Evolutionary conservation across 176 grass and related monocot species (phyloP).

Genomic region (Phoenix dactylifera): DNA sequence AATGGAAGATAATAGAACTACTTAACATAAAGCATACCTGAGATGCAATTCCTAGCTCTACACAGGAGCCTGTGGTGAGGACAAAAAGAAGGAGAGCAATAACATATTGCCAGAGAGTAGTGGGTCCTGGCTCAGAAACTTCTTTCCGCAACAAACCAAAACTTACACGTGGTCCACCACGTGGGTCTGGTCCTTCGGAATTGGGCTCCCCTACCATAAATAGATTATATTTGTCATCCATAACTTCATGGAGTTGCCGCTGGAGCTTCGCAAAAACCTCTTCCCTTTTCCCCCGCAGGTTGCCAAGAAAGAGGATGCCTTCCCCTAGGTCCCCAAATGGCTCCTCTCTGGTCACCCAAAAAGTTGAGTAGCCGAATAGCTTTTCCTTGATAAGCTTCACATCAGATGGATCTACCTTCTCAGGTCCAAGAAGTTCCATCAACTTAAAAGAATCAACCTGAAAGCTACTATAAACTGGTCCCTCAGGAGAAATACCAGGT

Average conservation of each 20-base stretch:
- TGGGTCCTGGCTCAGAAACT: constrained; percentile 89
- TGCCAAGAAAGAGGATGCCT: constrained; percentile 90
- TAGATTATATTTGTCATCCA: constrained; percentile 80
- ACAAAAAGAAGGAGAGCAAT: constrained; percentile 87
- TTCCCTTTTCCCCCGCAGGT: constrained; percentile 77
- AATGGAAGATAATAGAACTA: background rate
- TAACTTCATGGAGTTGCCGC: constrained; percentile 53
- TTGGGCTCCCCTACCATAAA: constrained; percentile 98
- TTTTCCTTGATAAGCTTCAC: constrained; percentile 90
- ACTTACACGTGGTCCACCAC: constrained; percentile 83
- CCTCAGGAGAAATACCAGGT: constrained; percentile 36
- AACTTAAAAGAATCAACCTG: constrained; percentile 87
- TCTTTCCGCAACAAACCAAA: constrained; percentile 91
- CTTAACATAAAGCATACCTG: constrained; percentile 36
- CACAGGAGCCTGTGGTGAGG: constrained; percentile 78
- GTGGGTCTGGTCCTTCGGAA: constrained; percentile 81
- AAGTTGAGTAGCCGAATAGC: constrained; percentile 95
- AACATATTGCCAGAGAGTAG: constrained; percentile 97
- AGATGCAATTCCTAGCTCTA: constrained; percentile 95
- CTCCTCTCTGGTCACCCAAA: constrained; percentile 98
- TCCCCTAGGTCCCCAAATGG: constrained; percentile 92
- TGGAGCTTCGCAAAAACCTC: constrained; percentile 85
- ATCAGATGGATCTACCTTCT: constrained; percentile 87
- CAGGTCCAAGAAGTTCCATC: constrained; percentile 81
- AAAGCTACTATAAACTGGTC: constrained; percentile 40